Evolutionary conservation across 805 yeast genomes (phyloP).

Genomic region (Zygosaccharomyces gambellarensis): DNA sequence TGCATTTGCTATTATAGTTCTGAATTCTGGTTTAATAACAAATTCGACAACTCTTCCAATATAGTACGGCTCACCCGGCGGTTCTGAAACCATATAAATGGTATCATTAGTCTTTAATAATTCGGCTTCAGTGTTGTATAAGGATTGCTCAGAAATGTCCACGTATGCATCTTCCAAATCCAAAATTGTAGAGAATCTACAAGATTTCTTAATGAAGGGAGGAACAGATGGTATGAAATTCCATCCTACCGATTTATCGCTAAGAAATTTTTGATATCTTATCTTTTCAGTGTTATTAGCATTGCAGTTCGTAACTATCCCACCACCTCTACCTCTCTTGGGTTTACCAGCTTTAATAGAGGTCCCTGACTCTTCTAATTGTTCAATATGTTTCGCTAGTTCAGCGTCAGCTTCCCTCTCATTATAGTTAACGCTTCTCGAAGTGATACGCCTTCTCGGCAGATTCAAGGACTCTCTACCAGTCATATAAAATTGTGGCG

Average conservation of each 20-base stretch:
- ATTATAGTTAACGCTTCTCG: constrained; percentile 25
- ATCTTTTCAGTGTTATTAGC: constrained; percentile 6
- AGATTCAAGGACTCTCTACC: constrained; percentile 3
- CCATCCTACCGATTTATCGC: constrained; percentile 25
- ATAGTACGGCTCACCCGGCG: constrained; percentile 92
- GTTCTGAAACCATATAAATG: constrained; percentile 82
- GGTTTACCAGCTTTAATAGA: not conserved
- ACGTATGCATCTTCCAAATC: constrained; percentile 39
- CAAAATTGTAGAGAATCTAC: constrained; percentile 36
- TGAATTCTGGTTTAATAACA: constrained; percentile 31
- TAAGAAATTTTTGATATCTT: constrained; percentile 24
- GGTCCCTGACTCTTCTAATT: constrained; percentile 11
- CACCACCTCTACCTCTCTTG: constrained; percentile 5
- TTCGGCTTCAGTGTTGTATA: constrained; percentile 20
- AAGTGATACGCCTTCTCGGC: constrained; percentile 19
- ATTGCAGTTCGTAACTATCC: not conserved
- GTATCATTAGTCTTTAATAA: constrained; percentile 43
- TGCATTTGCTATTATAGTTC: constrained; percentile 14
- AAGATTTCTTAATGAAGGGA: constrained; percentile 26
- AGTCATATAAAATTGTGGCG: constrained; percentile 1
- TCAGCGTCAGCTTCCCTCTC: constrained; percentile 29
- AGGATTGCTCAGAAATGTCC: constrained; percentile 24
- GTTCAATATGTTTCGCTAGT: constrained; percentile 20
- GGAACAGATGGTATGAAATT: constrained; percentile 34
- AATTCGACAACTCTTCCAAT: constrained; percentile 82